Percentiles rank a stretch among this genome's conserved stretches.
phyloP scores from a whole-genome alignment of 2,329 filamentous ascomycete species.

The Cercospora sp. region DNA sequence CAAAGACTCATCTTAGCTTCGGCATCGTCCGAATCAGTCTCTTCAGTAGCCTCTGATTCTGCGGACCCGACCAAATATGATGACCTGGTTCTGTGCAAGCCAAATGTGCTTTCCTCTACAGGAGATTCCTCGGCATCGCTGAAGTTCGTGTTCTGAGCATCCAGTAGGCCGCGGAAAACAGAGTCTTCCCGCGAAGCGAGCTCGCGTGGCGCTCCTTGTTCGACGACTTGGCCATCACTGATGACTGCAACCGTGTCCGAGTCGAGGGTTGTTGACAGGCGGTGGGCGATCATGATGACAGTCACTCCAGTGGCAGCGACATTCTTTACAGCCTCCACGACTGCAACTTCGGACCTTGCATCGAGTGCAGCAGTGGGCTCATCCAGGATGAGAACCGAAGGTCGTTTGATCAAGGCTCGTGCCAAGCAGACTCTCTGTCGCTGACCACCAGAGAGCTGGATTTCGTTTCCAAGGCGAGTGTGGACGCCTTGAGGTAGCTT shows the following conservation, averaged over 20 bases:
- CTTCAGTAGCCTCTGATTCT: neutral
- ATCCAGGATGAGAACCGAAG: slow-evolving; percentile 49
- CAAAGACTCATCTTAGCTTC: slow-evolving; percentile 16
- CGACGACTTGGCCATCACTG: slow-evolving; percentile 63
- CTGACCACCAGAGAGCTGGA: slow-evolving; percentile 50
- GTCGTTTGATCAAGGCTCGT: slow-evolving; percentile 47
- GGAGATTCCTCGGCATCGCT: slow-evolving; percentile 1
- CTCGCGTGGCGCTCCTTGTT: slow-evolving; percentile 62
- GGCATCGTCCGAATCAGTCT: neutral
- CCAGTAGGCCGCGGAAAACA: slow-evolving; percentile 33
- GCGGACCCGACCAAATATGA: neutral
- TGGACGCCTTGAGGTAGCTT: slow-evolving; percentile 48
- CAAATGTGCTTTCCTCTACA: slow-evolving; percentile 11
- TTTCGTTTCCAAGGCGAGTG: slow-evolving; percentile 46
- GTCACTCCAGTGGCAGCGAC: slow-evolving; percentile 56
- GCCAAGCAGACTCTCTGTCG: slow-evolving; percentile 51
- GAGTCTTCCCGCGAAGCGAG: slow-evolving; percentile 44
- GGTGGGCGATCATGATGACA: slow-evolving; percentile 70
- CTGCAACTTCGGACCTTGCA: slow-evolving; percentile 45
- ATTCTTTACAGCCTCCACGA: slow-evolving; percentile 46
- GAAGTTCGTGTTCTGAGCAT: slow-evolving; percentile 31
- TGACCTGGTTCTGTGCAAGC: slow-evolving; percentile 10
- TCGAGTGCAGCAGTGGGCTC: slow-evolving; percentile 51
- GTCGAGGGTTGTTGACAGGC: slow-evolving; percentile 74
- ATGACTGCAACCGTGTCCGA: slow-evolving; percentile 79